Percentiles rank a stretch among this genome's conserved stretches.
Conservation (phyloP, 345 rosid species). For the Dipteronia dyeriana region DNA sequence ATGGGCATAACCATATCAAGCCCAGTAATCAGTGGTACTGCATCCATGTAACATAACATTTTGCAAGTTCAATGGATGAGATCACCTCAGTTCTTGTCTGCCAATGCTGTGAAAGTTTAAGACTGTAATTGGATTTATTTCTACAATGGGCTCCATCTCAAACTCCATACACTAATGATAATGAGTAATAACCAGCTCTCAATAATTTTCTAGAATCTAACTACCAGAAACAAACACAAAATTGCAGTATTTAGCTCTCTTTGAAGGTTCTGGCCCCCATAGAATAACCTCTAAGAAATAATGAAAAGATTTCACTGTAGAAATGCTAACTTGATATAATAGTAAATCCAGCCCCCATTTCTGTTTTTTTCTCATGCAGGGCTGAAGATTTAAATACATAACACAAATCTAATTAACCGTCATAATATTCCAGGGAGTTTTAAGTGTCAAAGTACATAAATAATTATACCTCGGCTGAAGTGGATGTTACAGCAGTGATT, state of each 20-base stretch:
- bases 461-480: not conserved
- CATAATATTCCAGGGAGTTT: not conserved
- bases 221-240: not conserved
- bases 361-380: not conserved
- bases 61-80: not conserved
- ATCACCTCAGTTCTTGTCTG: not conserved
- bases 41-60: not conserved
- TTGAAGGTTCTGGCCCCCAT: not conserved
- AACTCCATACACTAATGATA: not conserved
- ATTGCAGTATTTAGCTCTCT: not conserved
- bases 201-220: not conserved
- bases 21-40: not conserved
- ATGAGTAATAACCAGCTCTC: not conserved
- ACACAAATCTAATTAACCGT: not conserved
- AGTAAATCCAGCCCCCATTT: not conserved
- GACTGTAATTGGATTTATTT: not conserved
- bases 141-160: not conserved
- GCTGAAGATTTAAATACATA: not conserved
- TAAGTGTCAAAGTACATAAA: not conserved
- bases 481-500: not conserved
- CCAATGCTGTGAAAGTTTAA: not conserved
- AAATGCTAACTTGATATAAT: not conserved
- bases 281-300: not conserved
- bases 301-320: not conserved
- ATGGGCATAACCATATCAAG: not conserved